Base-by-base conservation (phyloP, 345 rosid species). In the Gossypium raimondii region DNA sequence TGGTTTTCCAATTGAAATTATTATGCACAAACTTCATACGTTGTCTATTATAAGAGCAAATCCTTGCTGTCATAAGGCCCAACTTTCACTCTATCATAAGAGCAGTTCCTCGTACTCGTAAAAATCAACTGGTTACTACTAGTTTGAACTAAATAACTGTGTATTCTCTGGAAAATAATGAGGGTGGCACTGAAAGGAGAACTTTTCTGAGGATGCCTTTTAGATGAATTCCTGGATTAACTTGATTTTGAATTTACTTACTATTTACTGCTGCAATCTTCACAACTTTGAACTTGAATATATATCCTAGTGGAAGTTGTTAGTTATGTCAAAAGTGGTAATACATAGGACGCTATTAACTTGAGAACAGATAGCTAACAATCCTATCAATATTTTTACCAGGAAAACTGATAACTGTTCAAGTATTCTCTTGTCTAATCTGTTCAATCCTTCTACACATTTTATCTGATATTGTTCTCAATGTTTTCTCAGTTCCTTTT, bases 401-500 rank as follows among this genome's bases (percentile, higher is more conserved):
- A 22, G 24, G 24, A 22, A 22, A 22, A 22, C 24, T 22, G 24
- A 22, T 22, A 22, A 22, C 24, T 22, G 24, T 22, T 22, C 24
- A 22, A 22, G 24, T 22, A 22, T 22, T 22, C 24, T 22, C 24
- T 22, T 22, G 24, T 22, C 24, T 22, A 22, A 22, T 22, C 24
- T 22, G 24, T 22, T 22, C 24, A 22, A 22, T 22, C 24, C 24
- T 22, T 22, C 24, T 22, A 22, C 24, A 22, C 1, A 22, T 22
- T 22, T 22, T 22, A 22, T 22, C 24, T 22, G 24, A 22, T 22
- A 22, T 22, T 22, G 24, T 22, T 22, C 24, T 22, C 24, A 22
- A 22, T 22, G 24, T 22, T 22, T 22, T 22, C 57, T 75, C 90
- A 90, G 94, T 90, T 80, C 90, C 94, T 17, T 90, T 88, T 76